Evolutionary conservation across 139 green algal genomes (phyloP).

Genomic region (Chlorella sp.): DNA sequence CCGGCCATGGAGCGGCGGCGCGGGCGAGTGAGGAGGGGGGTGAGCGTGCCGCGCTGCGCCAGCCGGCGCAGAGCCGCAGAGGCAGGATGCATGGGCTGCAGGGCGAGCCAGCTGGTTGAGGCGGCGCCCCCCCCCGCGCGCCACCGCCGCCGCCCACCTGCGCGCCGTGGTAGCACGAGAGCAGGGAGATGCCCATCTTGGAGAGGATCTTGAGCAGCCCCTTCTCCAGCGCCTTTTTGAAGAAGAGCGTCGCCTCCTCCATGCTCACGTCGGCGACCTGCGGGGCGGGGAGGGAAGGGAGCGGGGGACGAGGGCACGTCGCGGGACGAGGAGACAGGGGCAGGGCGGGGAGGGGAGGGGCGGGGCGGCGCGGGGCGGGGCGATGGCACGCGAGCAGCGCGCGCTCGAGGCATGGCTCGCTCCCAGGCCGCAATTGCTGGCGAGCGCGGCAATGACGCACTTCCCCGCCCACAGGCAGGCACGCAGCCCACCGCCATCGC

Average conservation of each 20-base stretch:
- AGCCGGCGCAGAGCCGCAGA: not conserved
- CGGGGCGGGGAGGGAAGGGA: no score
- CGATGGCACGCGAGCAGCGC: no score
- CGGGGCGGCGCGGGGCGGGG: no score
- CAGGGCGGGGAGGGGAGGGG: no score
- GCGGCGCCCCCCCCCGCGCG: not conserved
- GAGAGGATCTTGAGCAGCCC: slow-evolving; percentile 99
- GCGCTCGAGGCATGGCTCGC: no score
- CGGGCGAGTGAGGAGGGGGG: not conserved
- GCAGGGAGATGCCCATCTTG: slow-evolving; percentile 99
- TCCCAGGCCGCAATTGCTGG: no score
- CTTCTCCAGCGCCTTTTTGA: slow-evolving; percentile 94
- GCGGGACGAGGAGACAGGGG: no score
- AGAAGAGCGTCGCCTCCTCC: slow-evolving; percentile 86
- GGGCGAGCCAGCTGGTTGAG: not conserved
- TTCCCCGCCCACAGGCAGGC: no score
- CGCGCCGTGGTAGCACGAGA: slow-evolving; percentile 92
- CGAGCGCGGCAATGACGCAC: no score
- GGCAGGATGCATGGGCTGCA: not conserved
- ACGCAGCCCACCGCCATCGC: no score
- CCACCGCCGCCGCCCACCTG: slow-evolving; percentile 42
- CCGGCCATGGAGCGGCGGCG: slow-evolving; percentile 32
- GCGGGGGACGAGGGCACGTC: no score
- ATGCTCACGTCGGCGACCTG: slow-evolving; percentile 77
- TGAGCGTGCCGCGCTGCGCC: not conserved